Base-by-base conservation (phyloP, 2,329 filamentous ascomycete genomes). In the Aotearoamyces nothofagi region DNA sequence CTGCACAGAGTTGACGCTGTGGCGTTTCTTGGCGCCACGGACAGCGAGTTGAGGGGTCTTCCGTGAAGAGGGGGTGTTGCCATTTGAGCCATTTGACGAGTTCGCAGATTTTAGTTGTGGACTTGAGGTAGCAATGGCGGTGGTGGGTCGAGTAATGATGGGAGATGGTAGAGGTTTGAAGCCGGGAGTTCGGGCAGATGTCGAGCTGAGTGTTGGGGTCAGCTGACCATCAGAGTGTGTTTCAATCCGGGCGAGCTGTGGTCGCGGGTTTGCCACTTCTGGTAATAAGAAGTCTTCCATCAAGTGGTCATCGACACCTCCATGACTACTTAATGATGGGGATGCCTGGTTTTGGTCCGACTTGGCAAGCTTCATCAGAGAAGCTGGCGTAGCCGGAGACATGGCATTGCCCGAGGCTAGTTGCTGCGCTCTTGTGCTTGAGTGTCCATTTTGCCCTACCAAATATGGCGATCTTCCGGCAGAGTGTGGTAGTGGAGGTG, bases 321-420 rank as follows among this genome's bases (percentile, higher is more conserved):
- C 59, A 36, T 54, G 58, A 33, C 65, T 61, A 10, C 51, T 47
- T 11, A 63, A 48, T 0, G 44, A 54, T 20, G 49, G 53, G 19
- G 52, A 47, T 39, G 27, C 51, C 38, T 38, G 39, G n/a, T n/a
- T n/a, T n/a, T n/a, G n/a, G 19, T 30, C 53, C 39, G 7, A 47
- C 27, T 46, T 39, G 9, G 62, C 64, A 24, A 87, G 61, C 43
- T 72, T 78, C 79, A 94, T 93, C 33, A 93, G 56, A 5, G 84
- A 92, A 6, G 86, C 82, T 1, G 84, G 84, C 0, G 84, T 92
- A 2, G 82, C 84, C 8, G 81, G 80, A 29, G 73, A 69, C 41
- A 56, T 16, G 7, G 13, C 17, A 29, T n/a, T 17, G 13, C 43
- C 41, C 14, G 44, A 32, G 14, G 40, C 31, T 10, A 43, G 17